Base-by-base conservation (phyloP, 805 yeast species). In the Hemisphaericaspora nanyangensis region DNA sequence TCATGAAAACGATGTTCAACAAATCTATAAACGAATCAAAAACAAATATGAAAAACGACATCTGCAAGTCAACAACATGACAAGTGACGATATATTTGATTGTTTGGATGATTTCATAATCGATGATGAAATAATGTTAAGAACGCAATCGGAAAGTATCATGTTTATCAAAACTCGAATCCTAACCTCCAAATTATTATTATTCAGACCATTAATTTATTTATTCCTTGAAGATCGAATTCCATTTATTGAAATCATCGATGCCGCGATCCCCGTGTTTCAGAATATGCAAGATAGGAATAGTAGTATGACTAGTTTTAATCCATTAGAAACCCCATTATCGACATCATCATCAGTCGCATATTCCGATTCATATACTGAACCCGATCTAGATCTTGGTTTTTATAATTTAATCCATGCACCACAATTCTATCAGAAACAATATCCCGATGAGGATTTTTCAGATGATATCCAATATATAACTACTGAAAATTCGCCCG, bases 81-180 rank as follows among this genome's bases (percentile, higher is more conserved):
- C 11, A 11, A 25, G 11, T 43, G 43, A 35, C 7, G 51, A 48
- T 22, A 38, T 54, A 2, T 43, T 49, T n/a, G 56, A 57, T 30
- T 51, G 48, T 29, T 48, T 65, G 28, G 66, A 61, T 27, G 69
- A 61, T 38, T 65, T 60, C 33, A 46, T 61, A 22, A 50, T 62
- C 6, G 65, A 63, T 39, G 62, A 63, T 30, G 66, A 63, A 34
- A 38, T 61, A 29, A 47, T 60, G 30, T 50, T 60, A 29, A 50
- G 54, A 26, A 56, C 65, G 3, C 70, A 65, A 40, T 59, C 65
- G 2, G 71, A 65, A 40, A 47, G 61, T 2, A 54, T 66, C 18
- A 64, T 65, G 57, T 65, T 52, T 47, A 63, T 64, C 34, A 65
- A 66, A 38, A 62, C 70, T 2, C 45, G 72, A 22, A 55, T 67